These are phyloP conservation scores for Trebouxia sp. DNA, from an alignment of 139 green algal genomes.

Conservation along the genomic window DNA sequence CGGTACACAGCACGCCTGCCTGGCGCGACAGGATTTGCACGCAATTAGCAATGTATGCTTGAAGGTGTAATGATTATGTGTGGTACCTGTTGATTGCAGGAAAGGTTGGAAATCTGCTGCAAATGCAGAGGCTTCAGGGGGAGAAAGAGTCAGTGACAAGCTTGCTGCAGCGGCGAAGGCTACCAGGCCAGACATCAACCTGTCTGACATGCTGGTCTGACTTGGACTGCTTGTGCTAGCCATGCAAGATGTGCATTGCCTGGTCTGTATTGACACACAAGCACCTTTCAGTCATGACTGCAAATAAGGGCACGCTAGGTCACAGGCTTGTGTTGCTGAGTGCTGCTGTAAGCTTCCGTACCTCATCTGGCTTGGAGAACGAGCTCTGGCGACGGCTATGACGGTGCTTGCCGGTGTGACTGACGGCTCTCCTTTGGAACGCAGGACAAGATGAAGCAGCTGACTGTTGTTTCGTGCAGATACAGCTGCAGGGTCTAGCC, in stretches of 20 bases:
- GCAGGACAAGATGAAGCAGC: not conserved
- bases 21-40: no score
- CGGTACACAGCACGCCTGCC: no score
- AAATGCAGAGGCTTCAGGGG: not conserved
- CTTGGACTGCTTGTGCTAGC: not conserved
- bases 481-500: not conserved
- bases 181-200: not conserved
- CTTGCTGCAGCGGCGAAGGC: slow-evolving; percentile 11
- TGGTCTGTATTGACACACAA: not conserved
- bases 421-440: not conserved
- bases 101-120: slow-evolving; percentile 1
- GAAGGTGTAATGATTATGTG: no score
- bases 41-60: no score
- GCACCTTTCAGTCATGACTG: not conserved
- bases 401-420: not conserved
- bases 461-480: not conserved
- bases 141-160: not conserved
- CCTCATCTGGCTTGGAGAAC: no score
- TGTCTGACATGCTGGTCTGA: not conserved
- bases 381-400: not conserved
- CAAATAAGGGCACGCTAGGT: not conserved
- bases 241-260: not conserved
- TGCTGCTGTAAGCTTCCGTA: no score
- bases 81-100: slow-evolving; percentile 3
- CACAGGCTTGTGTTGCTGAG: no score